Evolutionary conservation across 176 grass and related monocot species (phyloP).

Genomic region (Eragrostis nindensis): DNA sequence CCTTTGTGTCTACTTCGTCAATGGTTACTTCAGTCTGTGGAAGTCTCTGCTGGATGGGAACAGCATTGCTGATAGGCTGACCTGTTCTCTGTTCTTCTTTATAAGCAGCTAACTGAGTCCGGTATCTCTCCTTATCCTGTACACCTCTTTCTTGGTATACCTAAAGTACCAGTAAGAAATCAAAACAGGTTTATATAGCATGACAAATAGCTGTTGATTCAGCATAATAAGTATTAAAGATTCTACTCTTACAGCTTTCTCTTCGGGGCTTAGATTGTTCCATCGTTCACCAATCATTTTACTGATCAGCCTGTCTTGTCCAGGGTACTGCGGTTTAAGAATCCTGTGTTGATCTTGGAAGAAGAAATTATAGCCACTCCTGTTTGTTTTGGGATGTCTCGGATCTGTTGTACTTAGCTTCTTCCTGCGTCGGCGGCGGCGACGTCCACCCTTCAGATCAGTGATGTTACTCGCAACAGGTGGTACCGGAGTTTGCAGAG

Average conservation of each 20-base stretch:
- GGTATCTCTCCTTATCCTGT: slow-evolving; percentile 81
- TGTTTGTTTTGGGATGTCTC: slow-evolving; percentile 85
- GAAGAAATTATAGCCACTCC: slow-evolving; percentile 97
- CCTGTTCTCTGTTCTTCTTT: slow-evolving; percentile 64
- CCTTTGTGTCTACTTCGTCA: slow-evolving; percentile 54
- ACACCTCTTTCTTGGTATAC: slow-evolving; percentile 89
- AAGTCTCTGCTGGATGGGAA: slow-evolving; percentile 68
- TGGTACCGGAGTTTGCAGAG: slow-evolving; percentile 8
- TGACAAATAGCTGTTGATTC: slow-evolving; percentile 21
- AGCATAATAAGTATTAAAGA: slow-evolving; percentile 5
- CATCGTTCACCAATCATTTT: slow-evolving; percentile 87
- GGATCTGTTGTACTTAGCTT: slow-evolving; percentile 83
- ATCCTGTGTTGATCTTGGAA: slow-evolving; percentile 91
- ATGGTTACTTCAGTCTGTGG: slow-evolving; percentile 58
- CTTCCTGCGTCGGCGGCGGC: slow-evolving; percentile 54
- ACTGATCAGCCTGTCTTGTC: slow-evolving; percentile 86
- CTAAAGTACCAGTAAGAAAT: slow-evolving; percentile 45
- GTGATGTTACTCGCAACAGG: slow-evolving; percentile 41
- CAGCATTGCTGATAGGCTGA: slow-evolving; percentile 55
- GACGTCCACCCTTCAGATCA: slow-evolving; percentile 46
- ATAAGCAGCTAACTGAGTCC: slow-evolving; percentile 67
- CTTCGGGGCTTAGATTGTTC: slow-evolving; percentile 70
- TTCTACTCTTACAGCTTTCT: slow-evolving; percentile 83
- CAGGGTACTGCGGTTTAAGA: slow-evolving; percentile 72
- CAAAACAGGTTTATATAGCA: slow-evolving; percentile 9